Percentiles rank a stretch among this genome's conserved stretches.
phyloP scores from a whole-genome alignment of 1,284 basidiomycete genomes.

The Xanthoconium separans region DNA sequence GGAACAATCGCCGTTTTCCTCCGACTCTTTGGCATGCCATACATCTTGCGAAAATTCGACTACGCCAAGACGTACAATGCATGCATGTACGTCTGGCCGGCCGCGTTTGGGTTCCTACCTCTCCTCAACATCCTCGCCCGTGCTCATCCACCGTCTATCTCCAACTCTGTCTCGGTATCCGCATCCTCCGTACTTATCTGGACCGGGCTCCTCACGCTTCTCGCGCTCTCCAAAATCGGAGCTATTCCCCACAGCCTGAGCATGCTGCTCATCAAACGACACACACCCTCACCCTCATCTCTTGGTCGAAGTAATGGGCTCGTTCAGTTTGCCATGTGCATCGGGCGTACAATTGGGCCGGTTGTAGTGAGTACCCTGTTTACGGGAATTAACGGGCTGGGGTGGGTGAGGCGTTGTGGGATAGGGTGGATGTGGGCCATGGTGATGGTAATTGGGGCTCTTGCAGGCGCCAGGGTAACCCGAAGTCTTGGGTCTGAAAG shows the following conservation, averaged over 20 bases:
- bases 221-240: conserved; percentile 21
- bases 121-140: conserved; percentile 18
- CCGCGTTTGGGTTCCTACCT: conserved; percentile 14
- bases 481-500: conserved; percentile 5
- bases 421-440: conserved; percentile 20
- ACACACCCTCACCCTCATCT: conserved; percentile 17
- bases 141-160: background rate
- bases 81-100: conserved; percentile 25
- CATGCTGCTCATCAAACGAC: conserved; percentile 21
- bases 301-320: conserved; percentile 22
- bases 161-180: background rate
- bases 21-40: conserved; percentile 17
- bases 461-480: conserved; percentile 20
- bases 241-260: conserved; percentile 17
- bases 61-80: conserved; percentile 17
- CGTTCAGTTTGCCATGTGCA: conserved; percentile 24
- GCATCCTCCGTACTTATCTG: conserved; percentile 4
- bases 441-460: conserved; percentile 14
- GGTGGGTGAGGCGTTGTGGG: conserved; percentile 13
- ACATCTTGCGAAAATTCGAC: conserved; percentile 21
- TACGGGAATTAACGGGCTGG: conserved; percentile 18
- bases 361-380: conserved; percentile 21
- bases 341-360: conserved; percentile 20
- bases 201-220: conserved; percentile 15
- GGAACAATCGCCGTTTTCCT: conserved; percentile 16